Conservation (phyloP, 305 asterid genomes). For the Fraxinus angustifolia region DNA sequence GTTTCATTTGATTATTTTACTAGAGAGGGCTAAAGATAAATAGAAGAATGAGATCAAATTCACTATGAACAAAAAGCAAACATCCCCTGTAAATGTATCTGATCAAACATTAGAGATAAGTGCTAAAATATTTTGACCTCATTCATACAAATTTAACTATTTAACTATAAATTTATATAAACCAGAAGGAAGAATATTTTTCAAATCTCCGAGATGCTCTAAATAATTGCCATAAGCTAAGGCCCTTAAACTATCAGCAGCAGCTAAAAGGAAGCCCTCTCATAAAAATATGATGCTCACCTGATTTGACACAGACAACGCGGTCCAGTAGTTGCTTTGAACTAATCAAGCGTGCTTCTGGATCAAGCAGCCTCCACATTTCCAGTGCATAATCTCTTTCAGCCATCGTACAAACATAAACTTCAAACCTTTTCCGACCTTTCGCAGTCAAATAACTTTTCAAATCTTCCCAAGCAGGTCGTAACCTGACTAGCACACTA, state of each 20-base stretch:
- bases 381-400: constrained; percentile 97
- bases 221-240: neutral
- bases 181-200: neutral
- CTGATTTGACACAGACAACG: constrained; percentile 87
- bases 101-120: neutral
- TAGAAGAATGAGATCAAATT: neutral
- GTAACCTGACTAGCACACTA: constrained; percentile 88
- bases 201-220: constrained; percentile 11
- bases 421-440: constrained; percentile 95
- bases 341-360: constrained; percentile 66
- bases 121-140: constrained; percentile 1
- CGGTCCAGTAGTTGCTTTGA: constrained; percentile 72
- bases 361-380: constrained; percentile 98
- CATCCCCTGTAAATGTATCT: neutral
- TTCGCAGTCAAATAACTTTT: constrained; percentile 82
- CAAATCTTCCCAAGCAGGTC: constrained; percentile 98
- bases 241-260: constrained; percentile 4
- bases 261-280: constrained; percentile 7
- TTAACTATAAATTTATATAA: neutral
- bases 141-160: neutral
- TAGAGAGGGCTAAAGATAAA: neutral
- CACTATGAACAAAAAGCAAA: constrained; percentile 2
- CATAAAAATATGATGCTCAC: constrained; percentile 31
- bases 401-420: constrained; percentile 96
- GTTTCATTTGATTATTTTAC: constrained; percentile 13